Evolutionary conservation across 768 basidiomycete genomes (phyloP).

Genomic region (Mycena amicta): DNA sequence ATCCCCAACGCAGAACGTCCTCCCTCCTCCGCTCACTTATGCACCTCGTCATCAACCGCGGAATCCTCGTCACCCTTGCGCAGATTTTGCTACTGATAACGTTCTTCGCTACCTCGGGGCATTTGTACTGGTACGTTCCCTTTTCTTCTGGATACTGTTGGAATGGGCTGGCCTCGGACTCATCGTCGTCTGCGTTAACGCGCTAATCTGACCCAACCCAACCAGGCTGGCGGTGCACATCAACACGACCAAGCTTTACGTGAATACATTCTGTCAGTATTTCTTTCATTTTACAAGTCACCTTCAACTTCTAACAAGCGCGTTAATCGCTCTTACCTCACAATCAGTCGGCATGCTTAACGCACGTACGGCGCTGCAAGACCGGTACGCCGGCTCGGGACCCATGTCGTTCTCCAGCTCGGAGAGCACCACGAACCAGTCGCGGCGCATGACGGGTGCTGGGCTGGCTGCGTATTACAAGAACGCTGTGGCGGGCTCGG

Average conservation of each 20-base stretch:
- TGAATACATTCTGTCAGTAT: conserved; percentile 54
- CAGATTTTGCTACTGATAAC: conserved; percentile 43
- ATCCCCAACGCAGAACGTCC: conserved; percentile 35
- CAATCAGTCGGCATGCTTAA: conserved; percentile 24
- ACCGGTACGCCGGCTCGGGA: conserved; percentile 10
- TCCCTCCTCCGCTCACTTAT: conserved; percentile 42
- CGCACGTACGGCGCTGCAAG: conserved; percentile 15
- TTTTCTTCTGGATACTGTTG: neutral
- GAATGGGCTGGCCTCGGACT: too few species aligned
- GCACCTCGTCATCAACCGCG: conserved; percentile 44
- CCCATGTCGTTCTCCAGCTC: conserved; percentile 12
- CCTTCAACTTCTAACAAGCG: too few species aligned
- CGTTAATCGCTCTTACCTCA: conserved; percentile 12
- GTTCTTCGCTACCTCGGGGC: conserved; percentile 40
- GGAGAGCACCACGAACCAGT: neutral
- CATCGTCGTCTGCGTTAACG: neutral
- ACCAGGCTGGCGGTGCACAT: conserved; percentile 49
- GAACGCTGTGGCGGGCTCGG: neutral
- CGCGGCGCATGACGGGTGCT: neutral
- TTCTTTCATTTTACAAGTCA: neutral
- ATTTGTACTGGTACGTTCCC: conserved; percentile 39
- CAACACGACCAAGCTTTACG: conserved; percentile 51
- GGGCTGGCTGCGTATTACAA: neutral
- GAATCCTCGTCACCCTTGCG: conserved; percentile 45
- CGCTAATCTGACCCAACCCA: neutral